Percentiles rank a stretch among this genome's conserved stretches.
phyloP scores from a whole-genome alignment of 441 rosid species.

The Mallotus japonicus region DNA sequence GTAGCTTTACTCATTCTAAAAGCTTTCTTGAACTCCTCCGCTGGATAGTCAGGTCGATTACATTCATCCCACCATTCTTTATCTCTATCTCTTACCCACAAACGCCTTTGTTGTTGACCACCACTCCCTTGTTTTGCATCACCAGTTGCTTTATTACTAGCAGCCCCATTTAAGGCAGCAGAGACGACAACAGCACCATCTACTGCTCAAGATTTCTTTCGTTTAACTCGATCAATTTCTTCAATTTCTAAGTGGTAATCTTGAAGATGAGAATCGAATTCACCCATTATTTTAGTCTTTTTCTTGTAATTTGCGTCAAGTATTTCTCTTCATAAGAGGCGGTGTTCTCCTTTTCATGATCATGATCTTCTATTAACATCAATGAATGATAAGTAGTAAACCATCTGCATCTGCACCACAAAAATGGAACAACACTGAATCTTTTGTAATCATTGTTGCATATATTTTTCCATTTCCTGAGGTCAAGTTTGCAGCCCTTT shows the following conservation, averaged over 20 bases:
- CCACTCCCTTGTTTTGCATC: slow-evolving; percentile 28
- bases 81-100: slow-evolving; percentile 81
- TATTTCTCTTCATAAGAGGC: slow-evolving; percentile 43
- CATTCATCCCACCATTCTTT: slow-evolving; percentile 84
- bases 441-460: no score
- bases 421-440: no score
- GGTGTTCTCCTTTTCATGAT: slow-evolving; percentile 33
- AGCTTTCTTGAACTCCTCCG: slow-evolving; percentile 58
- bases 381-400: slow-evolving; percentile 27
- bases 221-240: slow-evolving; percentile 37
- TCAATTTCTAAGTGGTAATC: slow-evolving; percentile 47
- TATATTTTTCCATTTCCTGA: no score
- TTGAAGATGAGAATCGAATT: slow-evolving; percentile 49
- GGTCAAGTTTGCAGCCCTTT: no score
- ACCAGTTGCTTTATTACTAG: slow-evolving; percentile 25
- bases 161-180: slow-evolving; percentile 29
- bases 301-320: slow-evolving; percentile 55
- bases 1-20: slow-evolving; percentile 77
- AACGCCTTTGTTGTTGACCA: slow-evolving; percentile 59
- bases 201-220: slow-evolving; percentile 48
- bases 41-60: slow-evolving; percentile 53
- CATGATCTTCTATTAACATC: slow-evolving; percentile 60
- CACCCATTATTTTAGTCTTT: slow-evolving; percentile 51
- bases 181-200: slow-evolving; percentile 47
- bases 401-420: no score